These are phyloP conservation scores for Hyaloperonospora brassicae DNA, from an alignment of 352 stramenopile genomes.

Conservation along the genomic window DNA sequence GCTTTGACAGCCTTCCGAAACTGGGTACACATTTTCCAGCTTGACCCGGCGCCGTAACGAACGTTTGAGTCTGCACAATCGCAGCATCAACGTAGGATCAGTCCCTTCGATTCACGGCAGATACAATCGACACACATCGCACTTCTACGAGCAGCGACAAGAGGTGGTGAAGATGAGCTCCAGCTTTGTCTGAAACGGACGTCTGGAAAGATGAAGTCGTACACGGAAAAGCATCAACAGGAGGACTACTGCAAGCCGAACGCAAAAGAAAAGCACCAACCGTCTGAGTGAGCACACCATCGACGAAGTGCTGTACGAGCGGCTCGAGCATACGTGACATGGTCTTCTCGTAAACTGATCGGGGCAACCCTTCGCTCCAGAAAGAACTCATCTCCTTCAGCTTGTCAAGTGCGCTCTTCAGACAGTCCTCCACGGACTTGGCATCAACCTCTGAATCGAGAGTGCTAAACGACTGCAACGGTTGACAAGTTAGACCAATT, in stretches of 20 bases:
- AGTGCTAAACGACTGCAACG: conserved; percentile 30
- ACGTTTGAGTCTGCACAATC: conserved; percentile 27
- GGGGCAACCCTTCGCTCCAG: conserved; percentile 59
- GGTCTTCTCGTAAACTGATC: conserved; percentile 46
- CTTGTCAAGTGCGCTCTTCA: conserved; percentile 59
- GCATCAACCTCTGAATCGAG: conserved; percentile 33
- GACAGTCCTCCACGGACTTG: conserved; percentile 40
- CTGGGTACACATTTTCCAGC: conserved; percentile 43
- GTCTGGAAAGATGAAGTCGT: conserved; percentile 16
- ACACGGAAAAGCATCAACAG: conserved; percentile 7
- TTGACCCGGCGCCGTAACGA: conserved; percentile 47
- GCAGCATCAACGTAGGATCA: not conserved
- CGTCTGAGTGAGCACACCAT: conserved; percentile 39
- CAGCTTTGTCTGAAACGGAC: conserved; percentile 35
- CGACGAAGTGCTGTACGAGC: conserved; percentile 47
- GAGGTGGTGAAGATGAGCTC: conserved; percentile 38
- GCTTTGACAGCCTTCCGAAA: conserved; percentile 42
- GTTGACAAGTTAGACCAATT: conserved; percentile 6
- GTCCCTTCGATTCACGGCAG: not conserved
- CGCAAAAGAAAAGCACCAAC: conserved; percentile 16
- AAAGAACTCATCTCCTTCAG: conserved; percentile 44
- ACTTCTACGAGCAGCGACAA: conserved; percentile 48
- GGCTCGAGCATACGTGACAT: conserved; percentile 47
- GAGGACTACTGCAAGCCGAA: not conserved
- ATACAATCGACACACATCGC: not conserved